Percentiles rank a stretch among this genome's conserved stretches.
phyloP scores from a whole-genome alignment of 2,329 filamentous ascomycete species.

The Fusarium tupiense region DNA sequence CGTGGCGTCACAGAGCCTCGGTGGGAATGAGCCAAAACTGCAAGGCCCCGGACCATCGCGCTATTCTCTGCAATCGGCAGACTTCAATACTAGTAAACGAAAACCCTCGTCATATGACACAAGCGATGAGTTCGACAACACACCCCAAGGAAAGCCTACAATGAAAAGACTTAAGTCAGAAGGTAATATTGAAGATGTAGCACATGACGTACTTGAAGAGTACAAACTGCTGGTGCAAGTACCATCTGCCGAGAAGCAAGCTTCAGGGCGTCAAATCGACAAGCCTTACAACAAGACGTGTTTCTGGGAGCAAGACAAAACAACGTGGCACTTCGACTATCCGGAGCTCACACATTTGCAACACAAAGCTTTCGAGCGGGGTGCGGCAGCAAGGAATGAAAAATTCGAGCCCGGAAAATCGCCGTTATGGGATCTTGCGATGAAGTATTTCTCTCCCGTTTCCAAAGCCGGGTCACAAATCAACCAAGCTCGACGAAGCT shows the following conservation, averaged over 20 bases:
- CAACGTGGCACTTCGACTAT: conserved; percentile 69
- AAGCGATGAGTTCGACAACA: conserved; percentile 60
- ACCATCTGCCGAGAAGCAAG: conserved; percentile 58
- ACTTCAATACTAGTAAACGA: conserved; percentile 64
- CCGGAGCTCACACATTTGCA: conserved; percentile 72
- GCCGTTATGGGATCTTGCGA: conserved; percentile 64
- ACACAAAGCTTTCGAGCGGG: conserved; percentile 63
- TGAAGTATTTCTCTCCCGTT: conserved; percentile 66
- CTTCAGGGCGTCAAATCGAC: conserved; percentile 67
- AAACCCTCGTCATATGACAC: conserved; percentile 60
- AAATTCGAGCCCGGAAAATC: conserved; percentile 63
- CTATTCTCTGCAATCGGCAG: conserved; percentile 41
- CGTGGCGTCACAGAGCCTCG: conserved; percentile 66
- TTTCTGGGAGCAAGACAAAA: conserved; percentile 67
- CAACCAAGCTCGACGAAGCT: conserved; percentile 8
- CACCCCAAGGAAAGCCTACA: conserved; percentile 54
- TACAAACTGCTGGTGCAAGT: conserved; percentile 59
- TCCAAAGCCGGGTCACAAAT: conserved; percentile 26
- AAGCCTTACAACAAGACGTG: conserved; percentile 63
- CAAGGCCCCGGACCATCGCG: conserved; percentile 32
- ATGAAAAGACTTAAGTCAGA: conserved; percentile 68
- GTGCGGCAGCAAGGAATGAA: conserved; percentile 61
- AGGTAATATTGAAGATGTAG: conserved; percentile 49
- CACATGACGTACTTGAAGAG: conserved; percentile 54
- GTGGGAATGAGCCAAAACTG: conserved; percentile 53